A percentile compares a stretch with the other conserved stretches of the same genome.
Evolutionary conservation across 1,139 yeast genomes (phyloP).

Genomic region (Candida sp.): DNA sequence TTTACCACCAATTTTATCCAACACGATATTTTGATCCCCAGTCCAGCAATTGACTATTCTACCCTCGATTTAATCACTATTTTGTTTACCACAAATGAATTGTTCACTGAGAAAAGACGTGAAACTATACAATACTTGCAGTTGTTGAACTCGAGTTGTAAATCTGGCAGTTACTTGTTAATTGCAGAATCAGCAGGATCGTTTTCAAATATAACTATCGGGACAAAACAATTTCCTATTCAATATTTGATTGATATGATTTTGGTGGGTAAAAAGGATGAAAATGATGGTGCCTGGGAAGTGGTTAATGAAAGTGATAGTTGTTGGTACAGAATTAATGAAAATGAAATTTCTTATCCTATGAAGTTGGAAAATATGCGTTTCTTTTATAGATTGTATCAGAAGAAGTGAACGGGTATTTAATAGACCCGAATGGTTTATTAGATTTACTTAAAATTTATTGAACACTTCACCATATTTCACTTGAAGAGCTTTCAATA

Average conservation of each 20-base stretch:
- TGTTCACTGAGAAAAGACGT: conserved; percentile 66
- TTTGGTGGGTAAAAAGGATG: conserved; percentile 53
- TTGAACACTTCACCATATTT: neutral
- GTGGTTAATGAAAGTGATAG: conserved; percentile 66
- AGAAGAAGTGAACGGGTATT: conserved; percentile 31
- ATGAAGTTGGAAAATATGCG: conserved; percentile 85
- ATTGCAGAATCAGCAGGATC: conserved; percentile 91
- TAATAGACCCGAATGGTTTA: too few species aligned
- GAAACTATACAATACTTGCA: conserved; percentile 62
- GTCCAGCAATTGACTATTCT: conserved; percentile 9
- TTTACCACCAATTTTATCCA: conserved; percentile 45
- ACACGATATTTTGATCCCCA: conserved; percentile 41
- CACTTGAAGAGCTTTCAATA: neutral
- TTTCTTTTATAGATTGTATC: conserved; percentile 73
- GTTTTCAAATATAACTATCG: conserved; percentile 75
- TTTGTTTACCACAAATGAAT: conserved; percentile 83
- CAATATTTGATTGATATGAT: conserved; percentile 77
- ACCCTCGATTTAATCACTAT: conserved; percentile 54
- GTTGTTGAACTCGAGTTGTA: conserved; percentile 43
- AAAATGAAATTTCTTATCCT: conserved; percentile 55
- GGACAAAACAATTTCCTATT: conserved; percentile 75
- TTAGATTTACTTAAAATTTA: too few species aligned
- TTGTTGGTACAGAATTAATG: conserved; percentile 72
- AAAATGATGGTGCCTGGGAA: conserved; percentile 59
- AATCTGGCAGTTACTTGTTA: conserved; percentile 54